Percentiles rank a stretch among this genome's conserved stretches.
Evolutionary conservation across 2,329 filamentous ascomycete species (phyloP).

Genomic region (Lachnellula occidentalis): DNA sequence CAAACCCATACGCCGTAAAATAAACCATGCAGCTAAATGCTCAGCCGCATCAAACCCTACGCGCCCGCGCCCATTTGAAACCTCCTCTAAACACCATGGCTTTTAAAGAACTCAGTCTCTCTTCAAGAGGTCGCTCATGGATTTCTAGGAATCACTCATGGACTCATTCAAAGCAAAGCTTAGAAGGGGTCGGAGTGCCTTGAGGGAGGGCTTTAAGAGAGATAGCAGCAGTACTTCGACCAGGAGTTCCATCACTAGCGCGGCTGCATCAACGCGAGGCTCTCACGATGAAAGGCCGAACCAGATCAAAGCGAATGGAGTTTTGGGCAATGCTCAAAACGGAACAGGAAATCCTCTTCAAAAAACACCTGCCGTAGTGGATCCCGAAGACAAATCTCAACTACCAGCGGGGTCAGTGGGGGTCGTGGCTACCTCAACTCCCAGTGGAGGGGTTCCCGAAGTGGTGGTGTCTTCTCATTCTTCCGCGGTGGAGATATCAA

Average conservation of each 20-base stretch:
- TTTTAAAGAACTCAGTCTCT: no score
- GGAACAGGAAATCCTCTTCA: background rate
- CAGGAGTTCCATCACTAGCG: background rate
- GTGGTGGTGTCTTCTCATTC: background rate
- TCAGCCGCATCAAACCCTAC: no score
- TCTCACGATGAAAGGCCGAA: background rate
- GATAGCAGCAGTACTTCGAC: background rate
- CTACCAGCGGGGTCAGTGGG: background rate
- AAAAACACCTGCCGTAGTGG: background rate
- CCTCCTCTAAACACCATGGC: no score
- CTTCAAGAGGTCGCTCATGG: no score
- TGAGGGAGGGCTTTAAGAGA: background rate
- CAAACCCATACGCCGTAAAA: no score
- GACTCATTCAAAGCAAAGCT: background rate
- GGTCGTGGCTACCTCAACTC: background rate
- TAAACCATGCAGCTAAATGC: no score
- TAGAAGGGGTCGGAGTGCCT: background rate
- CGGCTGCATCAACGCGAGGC: background rate
- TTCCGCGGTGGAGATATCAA: background rate
- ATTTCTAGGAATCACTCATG: background rate
- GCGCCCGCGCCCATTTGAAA: no score
- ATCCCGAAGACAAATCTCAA: background rate
- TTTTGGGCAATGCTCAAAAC: background rate
- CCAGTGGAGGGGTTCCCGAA: background rate
- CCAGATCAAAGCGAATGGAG: background rate